Evolutionary conservation across 805 yeast genomes (phyloP).

Genomic region (Pichia sporocuriosa): DNA sequence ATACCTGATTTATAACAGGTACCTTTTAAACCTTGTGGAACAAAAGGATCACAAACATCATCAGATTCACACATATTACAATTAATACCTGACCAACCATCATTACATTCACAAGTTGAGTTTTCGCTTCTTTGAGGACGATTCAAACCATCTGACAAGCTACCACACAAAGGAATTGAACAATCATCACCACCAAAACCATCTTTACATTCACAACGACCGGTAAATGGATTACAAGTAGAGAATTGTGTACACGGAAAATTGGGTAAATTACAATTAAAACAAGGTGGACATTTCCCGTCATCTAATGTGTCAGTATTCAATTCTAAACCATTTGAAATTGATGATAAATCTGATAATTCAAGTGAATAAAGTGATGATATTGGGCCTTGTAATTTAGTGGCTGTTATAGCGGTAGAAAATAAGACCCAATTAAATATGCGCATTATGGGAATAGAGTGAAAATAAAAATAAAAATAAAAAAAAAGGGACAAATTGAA

Average conservation of each 20-base stretch:
- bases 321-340: not conserved
- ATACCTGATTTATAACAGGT: constrained; percentile 86
- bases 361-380: too few species aligned
- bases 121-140: constrained; percentile 56
- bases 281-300: constrained; percentile 78
- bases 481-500: too few species aligned
- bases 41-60: constrained; percentile 71
- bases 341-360: not conserved
- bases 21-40: constrained; percentile 79
- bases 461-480: too few species aligned
- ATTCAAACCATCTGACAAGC: constrained; percentile 52
- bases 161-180: constrained; percentile 80
- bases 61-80: constrained; percentile 81
- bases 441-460: too few species aligned
- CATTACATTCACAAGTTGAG: constrained; percentile 62
- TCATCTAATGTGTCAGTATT: not conserved
- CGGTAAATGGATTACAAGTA: constrained; percentile 79
- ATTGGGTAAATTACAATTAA: constrained; percentile 90
- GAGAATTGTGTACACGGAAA: constrained; percentile 89
- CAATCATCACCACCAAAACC: constrained; percentile 96
- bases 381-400: too few species aligned
- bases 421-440: too few species aligned
- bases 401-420: too few species aligned
- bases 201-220: constrained; percentile 83
- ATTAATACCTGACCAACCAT: constrained; percentile 92